phyloP scores from a whole-genome alignment of 306 rosid species.

The Vicia villosa region DNA sequence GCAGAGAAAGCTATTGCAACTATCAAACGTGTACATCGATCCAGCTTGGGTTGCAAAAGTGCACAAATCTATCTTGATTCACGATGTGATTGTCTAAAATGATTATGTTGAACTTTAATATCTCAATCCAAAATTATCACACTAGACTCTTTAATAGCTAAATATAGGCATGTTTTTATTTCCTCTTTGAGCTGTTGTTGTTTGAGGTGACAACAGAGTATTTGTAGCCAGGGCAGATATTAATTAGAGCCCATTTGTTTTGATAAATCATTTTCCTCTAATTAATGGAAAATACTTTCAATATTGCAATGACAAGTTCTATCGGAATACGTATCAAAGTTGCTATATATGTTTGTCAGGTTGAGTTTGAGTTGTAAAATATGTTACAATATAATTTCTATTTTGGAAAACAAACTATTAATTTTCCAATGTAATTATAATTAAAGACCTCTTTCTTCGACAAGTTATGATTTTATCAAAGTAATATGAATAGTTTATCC shows the following conservation, averaged over 20 bases:
- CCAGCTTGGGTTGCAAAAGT: not conserved
- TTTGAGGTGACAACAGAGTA: conserved; percentile 20
- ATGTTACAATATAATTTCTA: not conserved
- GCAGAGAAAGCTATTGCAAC: not conserved
- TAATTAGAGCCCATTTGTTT: conserved; percentile 31
- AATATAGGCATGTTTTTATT: not conserved
- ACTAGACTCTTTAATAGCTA: not conserved
- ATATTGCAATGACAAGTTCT: conserved; percentile 28
- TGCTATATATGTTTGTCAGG: not conserved
- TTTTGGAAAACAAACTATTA: not conserved
- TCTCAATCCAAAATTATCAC: not conserved
- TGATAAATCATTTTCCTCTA: conserved; percentile 21
- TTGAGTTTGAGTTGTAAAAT: not conserved
- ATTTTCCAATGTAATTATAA: not conserved
- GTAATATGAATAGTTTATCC: too few species aligned
- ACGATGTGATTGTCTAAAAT: not conserved
- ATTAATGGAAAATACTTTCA: not conserved
- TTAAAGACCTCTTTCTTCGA: not conserved
- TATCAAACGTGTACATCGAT: not conserved
- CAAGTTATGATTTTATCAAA: too few species aligned
- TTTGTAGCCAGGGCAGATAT: conserved; percentile 19
- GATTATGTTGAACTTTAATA: not conserved
- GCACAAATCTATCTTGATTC: not conserved
- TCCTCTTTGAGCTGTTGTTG: conserved; percentile 22
- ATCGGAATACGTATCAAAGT: not conserved